Evolutionary conservation across 768 basidiomycete genomes (phyloP).

Genomic region (Xerocomellus amylosporus): DNA sequence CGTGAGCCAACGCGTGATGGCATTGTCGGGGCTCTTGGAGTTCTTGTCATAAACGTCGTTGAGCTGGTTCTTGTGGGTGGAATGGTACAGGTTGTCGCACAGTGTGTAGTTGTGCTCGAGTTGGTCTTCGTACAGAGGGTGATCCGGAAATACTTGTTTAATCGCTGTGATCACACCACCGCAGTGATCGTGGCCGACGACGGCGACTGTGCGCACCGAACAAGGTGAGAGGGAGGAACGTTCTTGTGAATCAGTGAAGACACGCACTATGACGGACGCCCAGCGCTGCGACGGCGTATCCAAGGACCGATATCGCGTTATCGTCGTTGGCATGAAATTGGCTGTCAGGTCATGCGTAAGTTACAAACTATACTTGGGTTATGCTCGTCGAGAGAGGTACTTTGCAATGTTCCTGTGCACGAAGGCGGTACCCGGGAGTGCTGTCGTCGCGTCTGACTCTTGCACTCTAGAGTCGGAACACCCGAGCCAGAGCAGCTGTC

Average conservation of each 20-base stretch:
- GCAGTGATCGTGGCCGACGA: conserved; percentile 82
- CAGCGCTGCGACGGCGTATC: conserved; percentile 66
- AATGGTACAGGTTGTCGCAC: conserved; percentile 17
- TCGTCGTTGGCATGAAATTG: conserved; percentile 72
- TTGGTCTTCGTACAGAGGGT: not conserved
- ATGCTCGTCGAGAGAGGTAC: conserved; percentile 37
- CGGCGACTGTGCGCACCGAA: conserved; percentile 47
- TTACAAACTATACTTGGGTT: not conserved
- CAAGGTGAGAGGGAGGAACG: conserved; percentile 1
- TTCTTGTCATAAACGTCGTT: conserved; percentile 4
- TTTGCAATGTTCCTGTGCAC: conserved; percentile 88
- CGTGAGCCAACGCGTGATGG: conserved; percentile 67
- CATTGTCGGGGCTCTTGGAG: conserved; percentile 36
- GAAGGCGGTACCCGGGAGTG: conserved; percentile 78
- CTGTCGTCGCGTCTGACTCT: conserved; percentile 66
- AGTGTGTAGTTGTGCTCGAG: conserved; percentile 7
- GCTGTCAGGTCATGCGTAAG: conserved; percentile 32
- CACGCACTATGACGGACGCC: conserved; percentile 70
- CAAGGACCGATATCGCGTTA: conserved; percentile 65
- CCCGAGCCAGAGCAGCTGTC: conserved; percentile 73
- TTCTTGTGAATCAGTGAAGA: not conserved
- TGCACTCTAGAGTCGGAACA: conserved; percentile 86
- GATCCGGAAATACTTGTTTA: not conserved
- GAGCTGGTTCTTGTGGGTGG: conserved; percentile 26
- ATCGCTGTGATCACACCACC: conserved; percentile 60